Evolutionary conservation across 2,329 filamentous ascomycete species (phyloP).

Genomic region (Erysiphe pulchra): DNA sequence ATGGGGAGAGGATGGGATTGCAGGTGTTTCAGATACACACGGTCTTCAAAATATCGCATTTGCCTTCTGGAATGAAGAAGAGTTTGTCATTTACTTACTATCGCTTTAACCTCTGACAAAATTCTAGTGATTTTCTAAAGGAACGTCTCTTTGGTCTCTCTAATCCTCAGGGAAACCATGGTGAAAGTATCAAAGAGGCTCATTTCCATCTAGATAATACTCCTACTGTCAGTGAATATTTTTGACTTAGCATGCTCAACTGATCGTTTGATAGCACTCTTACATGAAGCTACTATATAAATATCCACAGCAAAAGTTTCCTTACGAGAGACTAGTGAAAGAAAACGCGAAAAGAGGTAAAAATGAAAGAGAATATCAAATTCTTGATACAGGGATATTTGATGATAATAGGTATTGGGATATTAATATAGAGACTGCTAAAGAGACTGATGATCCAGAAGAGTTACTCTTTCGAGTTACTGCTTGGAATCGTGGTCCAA

Average conservation of each 20-base stretch:
- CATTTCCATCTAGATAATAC: constrained; percentile 95
- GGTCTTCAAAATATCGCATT: constrained; percentile 82
- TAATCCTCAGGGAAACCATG: constrained; percentile 91
- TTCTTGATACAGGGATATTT: constrained; percentile 72
- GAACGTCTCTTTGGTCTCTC: constrained; percentile 86
- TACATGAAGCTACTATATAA: constrained; percentile 99
- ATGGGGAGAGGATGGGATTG: constrained; percentile 94
- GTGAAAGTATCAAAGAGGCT: constrained; percentile 87
- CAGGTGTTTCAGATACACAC: constrained; percentile 80
- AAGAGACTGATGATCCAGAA: constrained; percentile 76
- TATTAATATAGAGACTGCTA: constrained; percentile 88
- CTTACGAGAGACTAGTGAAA: constrained; percentile 65
- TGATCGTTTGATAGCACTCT: constrained; percentile 38
- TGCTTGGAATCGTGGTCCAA: constrained; percentile 82
- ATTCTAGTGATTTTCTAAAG: constrained; percentile 59
- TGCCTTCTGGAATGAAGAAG: constrained; percentile 93
- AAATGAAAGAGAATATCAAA: constrained; percentile 68
- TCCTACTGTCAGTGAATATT: constrained; percentile 20
- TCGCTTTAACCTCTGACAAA: constrained; percentile 17
- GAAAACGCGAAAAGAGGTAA: constrained; percentile 59
- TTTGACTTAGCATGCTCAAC: background rate
- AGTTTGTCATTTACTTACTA: constrained; percentile 27
- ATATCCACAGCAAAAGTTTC: constrained; percentile 76
- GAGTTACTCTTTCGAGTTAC: constrained; percentile 85
- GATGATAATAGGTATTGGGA: constrained; percentile 87